Conservation (phyloP, 2,329 filamentous ascomycete genomes). For the Ophiosphaerella korrae region DNA sequence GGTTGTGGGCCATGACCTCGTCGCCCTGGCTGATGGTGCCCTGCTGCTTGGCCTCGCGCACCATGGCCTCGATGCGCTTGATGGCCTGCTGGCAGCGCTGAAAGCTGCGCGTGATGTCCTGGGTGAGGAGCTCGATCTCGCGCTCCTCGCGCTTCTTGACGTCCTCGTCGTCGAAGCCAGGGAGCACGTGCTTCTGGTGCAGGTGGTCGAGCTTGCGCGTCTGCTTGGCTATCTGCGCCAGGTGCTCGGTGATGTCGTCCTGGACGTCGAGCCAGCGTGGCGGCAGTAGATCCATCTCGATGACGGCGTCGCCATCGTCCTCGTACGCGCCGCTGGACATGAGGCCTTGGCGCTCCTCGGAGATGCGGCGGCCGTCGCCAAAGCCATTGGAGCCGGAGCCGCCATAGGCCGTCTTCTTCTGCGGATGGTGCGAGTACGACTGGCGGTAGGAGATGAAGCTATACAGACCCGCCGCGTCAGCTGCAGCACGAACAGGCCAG, state of each 20-base stretch:
- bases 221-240: constrained; percentile 80
- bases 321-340: constrained; percentile 78
- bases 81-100: constrained; percentile 90
- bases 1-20: constrained; percentile 94
- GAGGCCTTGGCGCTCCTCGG: constrained; percentile 77
- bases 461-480: constrained; percentile 18
- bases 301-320: constrained; percentile 90
- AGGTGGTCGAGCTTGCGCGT: constrained; percentile 85
- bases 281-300: constrained; percentile 96
- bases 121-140: constrained; percentile 88
- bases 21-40: constrained; percentile 79
- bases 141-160: constrained; percentile 84
- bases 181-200: constrained; percentile 95
- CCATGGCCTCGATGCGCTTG: constrained; percentile 84
- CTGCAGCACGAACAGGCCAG: constrained; percentile 34
- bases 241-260: constrained; percentile 85
- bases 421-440: constrained; percentile 93
- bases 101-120: constrained; percentile 86
- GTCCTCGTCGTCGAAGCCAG: constrained; percentile 94
- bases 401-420: constrained; percentile 73
- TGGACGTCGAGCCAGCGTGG: constrained; percentile 95
- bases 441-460: constrained; percentile 99
- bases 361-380: constrained; percentile 50
- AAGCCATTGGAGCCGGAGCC: constrained; percentile 62
- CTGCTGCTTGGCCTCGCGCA: constrained; percentile 75